Conservation (phyloP, 1,139 yeast genomes). For the Keqinozyma sinolaborantium region DNA sequence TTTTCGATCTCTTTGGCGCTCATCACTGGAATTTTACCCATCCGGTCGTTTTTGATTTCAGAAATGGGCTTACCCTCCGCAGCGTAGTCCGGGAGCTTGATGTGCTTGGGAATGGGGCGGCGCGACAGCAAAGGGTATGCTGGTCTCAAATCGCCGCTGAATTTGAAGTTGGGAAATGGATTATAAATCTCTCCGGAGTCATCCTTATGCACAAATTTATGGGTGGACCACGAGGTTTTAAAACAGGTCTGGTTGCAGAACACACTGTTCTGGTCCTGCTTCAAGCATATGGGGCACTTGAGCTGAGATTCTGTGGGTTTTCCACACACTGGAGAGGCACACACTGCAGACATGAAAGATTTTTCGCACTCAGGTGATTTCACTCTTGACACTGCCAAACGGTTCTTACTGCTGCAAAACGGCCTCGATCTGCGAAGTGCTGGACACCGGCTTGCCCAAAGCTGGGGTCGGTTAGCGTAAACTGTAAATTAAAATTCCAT, state of each 20-base stretch:
- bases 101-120: slow-evolving; percentile 66
- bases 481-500: no score
- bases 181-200: slow-evolving; percentile 54
- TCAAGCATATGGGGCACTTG: slow-evolving; percentile 91
- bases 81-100: slow-evolving; percentile 84
- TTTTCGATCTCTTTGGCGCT: slow-evolving; percentile 65
- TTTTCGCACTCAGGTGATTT: no score
- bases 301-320: slow-evolving; percentile 70
- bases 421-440: no score
- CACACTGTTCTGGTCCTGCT: slow-evolving; percentile 54
- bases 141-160: slow-evolving; percentile 74
- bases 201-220: slow-evolving; percentile 47
- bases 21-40: slow-evolving; percentile 61
- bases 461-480: no score
- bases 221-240: slow-evolving; percentile 66
- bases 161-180: slow-evolving; percentile 80
- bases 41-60: slow-evolving; percentile 73
- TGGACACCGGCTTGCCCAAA: no score
- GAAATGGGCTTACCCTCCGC: slow-evolving; percentile 70
- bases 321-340: slow-evolving; percentile 82
- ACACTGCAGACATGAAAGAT: slow-evolving; percentile 25
- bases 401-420: no score
- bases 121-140: slow-evolving; percentile 76
- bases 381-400: no score
- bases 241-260: slow-evolving; percentile 90